Evolutionary conservation across 2,329 filamentous ascomycete genomes (phyloP), one percentile per base, ranked within the genome.

Genomic region (Thelonectria rubi): DNA sequence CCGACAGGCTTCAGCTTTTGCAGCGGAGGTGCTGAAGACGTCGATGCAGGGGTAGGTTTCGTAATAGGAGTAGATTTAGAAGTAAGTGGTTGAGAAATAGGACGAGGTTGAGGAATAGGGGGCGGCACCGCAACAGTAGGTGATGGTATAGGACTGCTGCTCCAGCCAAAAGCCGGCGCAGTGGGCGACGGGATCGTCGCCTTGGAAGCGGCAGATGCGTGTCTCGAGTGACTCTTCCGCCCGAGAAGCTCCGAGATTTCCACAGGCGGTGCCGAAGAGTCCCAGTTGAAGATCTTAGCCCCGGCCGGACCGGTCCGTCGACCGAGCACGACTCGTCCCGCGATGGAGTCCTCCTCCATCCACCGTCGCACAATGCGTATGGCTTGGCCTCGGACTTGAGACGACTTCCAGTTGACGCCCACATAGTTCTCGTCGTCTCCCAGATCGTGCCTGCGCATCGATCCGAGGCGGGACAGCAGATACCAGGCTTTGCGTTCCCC

Each of bases 401-500:
- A 89, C n/a, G 78, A 75, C 4, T 71, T 65, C 88, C 88, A 91
- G 3, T 78, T 77, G n/a, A 88, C 80, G 9, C 84, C 81, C 17
- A 83, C 78, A 70, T 90, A 90, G 64, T 82, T 84, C 9, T 88
- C 85, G 51, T 87, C 84, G 47, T 87, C 82, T 43, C 84, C 86
- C 3, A 76, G 74, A 56, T 87, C 80, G 66, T 89, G 82, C 60
- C 83, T 84, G 6, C 86, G 80, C 66, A 83, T 80, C 0, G 87
- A 86, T 3, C 86, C 88, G 57, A 81, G 81, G 5, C 88, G 82
- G 8, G 88, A 88, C 17, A 90, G 75, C 18, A 86, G 85, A 65
- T 90, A 89, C 88, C 88, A 91, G 8, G 81, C 80, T 68, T 86
- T 88, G 50, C 88, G 85, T 73, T 90, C 82, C 2, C 83, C 82